Evolutionary conservation across 345 rosid genomes (phyloP), one percentile per base, ranked within the genome.

Genomic region (Clausena lansium): DNA sequence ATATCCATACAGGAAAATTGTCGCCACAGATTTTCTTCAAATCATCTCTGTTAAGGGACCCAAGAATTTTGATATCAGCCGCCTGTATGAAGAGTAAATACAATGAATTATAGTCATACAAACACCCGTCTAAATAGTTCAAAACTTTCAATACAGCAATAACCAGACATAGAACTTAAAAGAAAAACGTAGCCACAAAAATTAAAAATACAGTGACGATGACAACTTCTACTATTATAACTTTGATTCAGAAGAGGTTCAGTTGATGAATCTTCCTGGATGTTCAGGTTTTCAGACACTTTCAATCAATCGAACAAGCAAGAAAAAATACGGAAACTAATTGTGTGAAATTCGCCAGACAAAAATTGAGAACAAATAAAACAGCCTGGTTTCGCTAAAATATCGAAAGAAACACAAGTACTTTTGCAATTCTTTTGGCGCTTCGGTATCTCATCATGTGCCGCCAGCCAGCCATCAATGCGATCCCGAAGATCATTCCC

Each of bases 1-100:
- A 97, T 81, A 97, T 94, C 99, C 99, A 94, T 57, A 89, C 93
- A 54, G 99, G 99, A 82, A 88, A 93, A 79, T 94, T 94, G 79
- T 94, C 98, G 45, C 99, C 98, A 36, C 98, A 97, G 32, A 97
- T 87, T 87, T 94, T 97, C 92, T 83, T 94, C 84, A 96, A 85
- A 84, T 96, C 99, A 28, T 96, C 99, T 86, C 98, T 87, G 77
- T 82, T 90, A 55, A 92, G 97, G 32, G 96, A 78, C 73, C 97
- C 97, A 67, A 97, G 97, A 73, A 97, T 83, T 83, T 94, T 97
- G 78, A 93, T 86, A 88, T 97, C 99, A 77, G 87, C 98, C 61
- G 99, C 98, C 99, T 97, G 87, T 77, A 67, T 17, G 39, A n/a
- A 76, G 58, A 50, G 73, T n/a, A 66, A 67, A 15, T 19, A 47